Evolutionary conservation across 2,329 filamentous ascomycete species (phyloP).

Genomic region (Pezizomycotina sp.): DNA sequence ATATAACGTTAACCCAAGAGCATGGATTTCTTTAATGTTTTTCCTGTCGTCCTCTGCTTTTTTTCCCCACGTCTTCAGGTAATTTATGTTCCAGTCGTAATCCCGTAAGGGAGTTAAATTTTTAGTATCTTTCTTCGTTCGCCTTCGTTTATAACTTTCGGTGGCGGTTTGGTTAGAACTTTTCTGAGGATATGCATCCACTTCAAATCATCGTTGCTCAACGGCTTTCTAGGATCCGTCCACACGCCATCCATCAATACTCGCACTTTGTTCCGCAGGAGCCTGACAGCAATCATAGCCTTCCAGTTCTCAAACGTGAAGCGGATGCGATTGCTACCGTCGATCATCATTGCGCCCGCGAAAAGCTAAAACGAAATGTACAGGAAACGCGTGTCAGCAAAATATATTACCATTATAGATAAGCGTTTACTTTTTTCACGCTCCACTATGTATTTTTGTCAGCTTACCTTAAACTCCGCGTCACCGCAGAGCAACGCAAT

Average conservation of each 20-base stretch:
- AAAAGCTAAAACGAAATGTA: constrained; percentile 45
- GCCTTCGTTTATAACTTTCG: too few species aligned
- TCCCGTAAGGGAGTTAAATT: too few species aligned
- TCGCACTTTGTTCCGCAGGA: constrained; percentile 41
- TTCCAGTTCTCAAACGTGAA: constrained; percentile 83
- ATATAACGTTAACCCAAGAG: too few species aligned
- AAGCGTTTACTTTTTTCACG: too few species aligned
- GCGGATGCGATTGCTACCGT: constrained; percentile 73
- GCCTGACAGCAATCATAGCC: constrained; percentile 74
- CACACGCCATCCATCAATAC: constrained; percentile 7
- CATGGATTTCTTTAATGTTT: too few species aligned
- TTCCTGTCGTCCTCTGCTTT: too few species aligned
- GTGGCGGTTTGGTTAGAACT: too few species aligned
- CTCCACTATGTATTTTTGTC: too few species aligned
- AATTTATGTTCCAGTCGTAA: too few species aligned
- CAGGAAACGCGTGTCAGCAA: background rate
- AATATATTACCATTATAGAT: too few species aligned
- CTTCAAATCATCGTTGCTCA: constrained; percentile 8
- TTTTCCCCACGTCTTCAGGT: too few species aligned
- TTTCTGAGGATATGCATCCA: constrained; percentile 16
- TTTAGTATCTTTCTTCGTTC: too few species aligned
- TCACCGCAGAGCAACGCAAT: constrained; percentile 77
- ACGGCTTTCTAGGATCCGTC: constrained; percentile 9
- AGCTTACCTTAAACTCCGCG: constrained; percentile 59
- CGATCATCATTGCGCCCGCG: constrained; percentile 57